Percentiles rank a stretch among this genome's conserved stretches.
Evolutionary conservation across 2,329 filamentous ascomycete genomes (phyloP).

Genomic region (Stromatinia cepivora): DNA sequence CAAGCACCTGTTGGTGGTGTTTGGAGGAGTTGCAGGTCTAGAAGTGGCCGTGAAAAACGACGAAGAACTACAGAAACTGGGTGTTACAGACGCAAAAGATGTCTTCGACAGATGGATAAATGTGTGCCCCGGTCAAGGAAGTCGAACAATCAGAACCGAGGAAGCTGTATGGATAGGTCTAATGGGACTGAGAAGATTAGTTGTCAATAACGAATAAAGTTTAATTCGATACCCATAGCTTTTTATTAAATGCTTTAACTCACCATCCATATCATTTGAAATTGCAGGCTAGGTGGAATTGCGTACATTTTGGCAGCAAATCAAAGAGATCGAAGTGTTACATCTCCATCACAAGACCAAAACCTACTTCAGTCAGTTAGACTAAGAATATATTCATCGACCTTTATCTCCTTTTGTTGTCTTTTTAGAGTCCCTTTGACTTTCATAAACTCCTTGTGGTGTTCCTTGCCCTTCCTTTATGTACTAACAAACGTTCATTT

Average conservation of each 20-base stretch:
- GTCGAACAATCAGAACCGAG: conserved; percentile 78
- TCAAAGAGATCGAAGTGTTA: not conserved
- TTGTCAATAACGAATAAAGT: conserved; percentile 40
- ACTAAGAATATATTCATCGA: too few relatives aligned
- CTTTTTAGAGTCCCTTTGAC: not conserved
- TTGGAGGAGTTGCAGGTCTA: conserved; percentile 78
- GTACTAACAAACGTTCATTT: not conserved
- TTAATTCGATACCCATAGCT: not conserved
- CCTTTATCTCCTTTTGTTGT: not conserved
- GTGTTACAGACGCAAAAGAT: conserved; percentile 63
- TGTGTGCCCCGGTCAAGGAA: conserved; percentile 76
- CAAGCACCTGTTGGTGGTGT: conserved; percentile 73
- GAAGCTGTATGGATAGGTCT: conserved; percentile 79
- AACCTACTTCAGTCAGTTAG: not conserved
- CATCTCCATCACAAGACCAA: not conserved
- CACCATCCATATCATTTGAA: not conserved
- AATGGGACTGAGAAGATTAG: conserved; percentile 62
- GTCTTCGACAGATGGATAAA: conserved; percentile 86
- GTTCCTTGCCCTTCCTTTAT: not conserved
- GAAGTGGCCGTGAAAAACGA: conserved; percentile 71
- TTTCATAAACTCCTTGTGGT: not conserved
- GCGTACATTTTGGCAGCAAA: not conserved
- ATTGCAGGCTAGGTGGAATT: not conserved
- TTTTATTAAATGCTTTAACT: not conserved
- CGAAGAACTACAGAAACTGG: conserved; percentile 53